Evolutionary conservation across 306 rosid species (phyloP).

Genomic region (Pterocarpus macrocarpus): DNA sequence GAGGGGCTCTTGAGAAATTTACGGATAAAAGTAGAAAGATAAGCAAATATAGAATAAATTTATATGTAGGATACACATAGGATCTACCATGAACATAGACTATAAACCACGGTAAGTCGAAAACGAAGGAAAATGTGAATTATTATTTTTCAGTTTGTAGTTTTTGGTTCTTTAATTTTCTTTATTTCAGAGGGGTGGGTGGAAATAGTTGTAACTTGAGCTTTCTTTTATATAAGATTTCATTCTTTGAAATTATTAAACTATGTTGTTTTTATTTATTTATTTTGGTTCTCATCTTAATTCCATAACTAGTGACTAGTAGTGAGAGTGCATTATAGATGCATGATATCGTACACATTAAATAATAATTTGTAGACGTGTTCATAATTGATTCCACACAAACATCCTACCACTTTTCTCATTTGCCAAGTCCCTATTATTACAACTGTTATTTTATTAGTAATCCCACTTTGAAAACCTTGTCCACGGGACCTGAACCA

Average conservation of each 20-base stretch:
- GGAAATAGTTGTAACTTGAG: conserved; percentile 64
- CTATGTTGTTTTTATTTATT: background rate
- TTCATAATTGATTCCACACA: conserved; percentile 75
- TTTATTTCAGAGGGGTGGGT: conserved; percentile 51
- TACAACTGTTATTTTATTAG: conserved; percentile 28
- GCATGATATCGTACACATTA: conserved; percentile 47
- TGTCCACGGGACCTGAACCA: conserved; percentile 91
- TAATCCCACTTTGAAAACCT: conserved; percentile 56
- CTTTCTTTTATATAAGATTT: conserved; percentile 48
- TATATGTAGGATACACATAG: conserved; percentile 56
- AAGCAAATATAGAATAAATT: conserved; percentile 43
- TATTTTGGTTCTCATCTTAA: conserved; percentile 36
- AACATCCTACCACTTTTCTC: conserved; percentile 7
- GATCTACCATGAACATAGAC: conserved; percentile 51
- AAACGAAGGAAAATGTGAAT: conserved; percentile 57
- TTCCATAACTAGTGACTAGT: conserved; percentile 13
- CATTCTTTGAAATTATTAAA: conserved; percentile 65
- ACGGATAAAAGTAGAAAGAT: conserved; percentile 27
- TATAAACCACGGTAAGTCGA: conserved; percentile 47
- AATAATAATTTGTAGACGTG: conserved; percentile 47
- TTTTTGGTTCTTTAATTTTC: conserved; percentile 43
- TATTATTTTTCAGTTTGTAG: conserved; percentile 55
- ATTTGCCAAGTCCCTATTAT: conserved; percentile 33
- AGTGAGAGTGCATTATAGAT: conserved; percentile 55
- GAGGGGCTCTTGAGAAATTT: conserved; percentile 36